Evolutionary conservation across 805 yeast species (phyloP).

Genomic region (Diddensiella santjacobensis): DNA sequence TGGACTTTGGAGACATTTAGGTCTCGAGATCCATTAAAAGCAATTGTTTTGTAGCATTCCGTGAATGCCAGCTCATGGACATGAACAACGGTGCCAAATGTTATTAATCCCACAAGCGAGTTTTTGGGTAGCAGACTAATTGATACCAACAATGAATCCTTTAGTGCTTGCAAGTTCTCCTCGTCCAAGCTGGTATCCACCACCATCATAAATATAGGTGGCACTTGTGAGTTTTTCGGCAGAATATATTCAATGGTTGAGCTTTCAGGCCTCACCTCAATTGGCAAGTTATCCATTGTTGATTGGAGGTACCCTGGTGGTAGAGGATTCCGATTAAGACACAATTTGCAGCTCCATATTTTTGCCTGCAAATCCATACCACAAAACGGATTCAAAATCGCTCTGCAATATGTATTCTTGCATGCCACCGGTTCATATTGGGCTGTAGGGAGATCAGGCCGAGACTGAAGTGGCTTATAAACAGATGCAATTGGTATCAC

Average conservation of each 20-base stretch:
- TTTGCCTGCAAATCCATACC: conserved; percentile 69
- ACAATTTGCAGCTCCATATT: conserved; percentile 81
- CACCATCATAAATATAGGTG: conserved; percentile 84
- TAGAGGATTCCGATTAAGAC: conserved; percentile 69
- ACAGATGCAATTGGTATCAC: conserved; percentile 87
- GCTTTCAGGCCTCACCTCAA: conserved; percentile 63
- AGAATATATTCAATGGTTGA: conserved; percentile 84
- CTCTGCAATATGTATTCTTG: conserved; percentile 62
- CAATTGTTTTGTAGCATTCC: conserved; percentile 64
- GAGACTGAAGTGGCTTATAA: conserved; percentile 77
- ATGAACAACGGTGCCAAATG: conserved; percentile 87
- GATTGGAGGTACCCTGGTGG: conserved; percentile 80
- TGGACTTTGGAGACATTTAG: conserved; percentile 51
- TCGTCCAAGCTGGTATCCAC: conserved; percentile 86
- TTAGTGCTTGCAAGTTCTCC: conserved; percentile 77
- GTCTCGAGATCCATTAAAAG: conserved; percentile 85
- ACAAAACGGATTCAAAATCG: conserved; percentile 72
- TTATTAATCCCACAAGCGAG: conserved; percentile 79
- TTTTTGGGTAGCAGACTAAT: conserved; percentile 82
- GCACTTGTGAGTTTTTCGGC: conserved; percentile 56
- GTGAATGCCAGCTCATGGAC: conserved; percentile 75
- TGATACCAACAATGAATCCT: conserved; percentile 73
- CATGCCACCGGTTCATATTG: conserved; percentile 76
- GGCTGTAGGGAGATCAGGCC: conserved; percentile 66
- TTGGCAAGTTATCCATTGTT: conserved; percentile 71